Conservation (phyloP, 352 stramenopile species). For the Globisporangium sylvaticum region DNA sequence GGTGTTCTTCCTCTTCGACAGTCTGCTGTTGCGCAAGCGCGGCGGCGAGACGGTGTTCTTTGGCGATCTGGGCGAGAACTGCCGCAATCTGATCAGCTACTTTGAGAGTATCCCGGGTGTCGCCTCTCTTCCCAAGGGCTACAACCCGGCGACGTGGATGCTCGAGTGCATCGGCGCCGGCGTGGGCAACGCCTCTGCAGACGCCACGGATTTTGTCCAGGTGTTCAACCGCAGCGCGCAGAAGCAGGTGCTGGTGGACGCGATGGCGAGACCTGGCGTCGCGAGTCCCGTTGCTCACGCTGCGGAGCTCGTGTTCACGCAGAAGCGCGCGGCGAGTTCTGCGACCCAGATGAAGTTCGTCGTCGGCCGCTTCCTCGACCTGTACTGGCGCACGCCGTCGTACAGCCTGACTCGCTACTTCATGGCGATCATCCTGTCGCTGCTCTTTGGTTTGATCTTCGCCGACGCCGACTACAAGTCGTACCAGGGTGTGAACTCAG, state of each 20-base stretch:
- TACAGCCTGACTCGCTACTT: constrained; percentile 52
- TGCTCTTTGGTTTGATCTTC: too few species aligned
- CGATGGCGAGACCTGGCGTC: neutral
- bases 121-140: constrained; percentile 11
- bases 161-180: constrained; percentile 27
- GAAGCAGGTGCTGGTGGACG: neutral
- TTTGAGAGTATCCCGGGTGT: neutral
- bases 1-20: constrained; percentile 74
- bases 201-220: constrained; percentile 28
- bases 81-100: neutral
- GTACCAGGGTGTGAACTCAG: too few species aligned
- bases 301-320: constrained; percentile 12
- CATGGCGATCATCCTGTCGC: too few species aligned
- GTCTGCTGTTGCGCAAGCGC: constrained; percentile 59
- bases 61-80: constrained; percentile 5
- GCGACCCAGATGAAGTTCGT: constrained; percentile 20
- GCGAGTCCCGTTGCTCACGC: neutral
- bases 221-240: constrained; percentile 29
- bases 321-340: constrained; percentile 15
- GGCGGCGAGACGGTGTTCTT: constrained; percentile 34
- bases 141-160: constrained; percentile 30
- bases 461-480: too few species aligned
- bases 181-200: constrained; percentile 17
- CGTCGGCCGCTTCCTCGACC: constrained; percentile 13
- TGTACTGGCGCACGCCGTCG: constrained; percentile 41